These are phyloP conservation scores for Poa annua DNA, from an alignment of 176 grass and related monocot genomes.

Conservation along the genomic window DNA sequence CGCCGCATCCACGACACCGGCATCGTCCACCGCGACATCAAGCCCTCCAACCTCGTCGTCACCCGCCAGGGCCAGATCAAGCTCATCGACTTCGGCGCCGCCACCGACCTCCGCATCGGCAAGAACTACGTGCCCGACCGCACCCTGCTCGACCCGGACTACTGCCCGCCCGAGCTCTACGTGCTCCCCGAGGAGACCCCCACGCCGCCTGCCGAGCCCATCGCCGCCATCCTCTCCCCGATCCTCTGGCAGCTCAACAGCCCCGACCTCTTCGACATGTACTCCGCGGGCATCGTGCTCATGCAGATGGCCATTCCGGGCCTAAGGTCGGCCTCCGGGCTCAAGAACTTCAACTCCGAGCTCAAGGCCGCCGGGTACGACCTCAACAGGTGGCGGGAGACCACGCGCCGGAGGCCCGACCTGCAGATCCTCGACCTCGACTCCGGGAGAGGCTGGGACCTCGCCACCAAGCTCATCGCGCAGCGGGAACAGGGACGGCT, in stretches of 20 bases:
- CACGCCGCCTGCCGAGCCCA: constrained; percentile 71
- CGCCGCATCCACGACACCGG: constrained; percentile 87
- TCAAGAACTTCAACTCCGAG: constrained; percentile 95
- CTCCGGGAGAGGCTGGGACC: constrained; percentile 88
- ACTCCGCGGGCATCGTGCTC: constrained; percentile 90
- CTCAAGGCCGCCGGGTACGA: constrained; percentile 79
- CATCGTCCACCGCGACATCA: constrained; percentile 96
- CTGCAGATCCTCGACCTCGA: constrained; percentile 79
- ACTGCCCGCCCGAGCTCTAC: constrained; percentile 92
- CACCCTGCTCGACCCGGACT: constrained; percentile 81
- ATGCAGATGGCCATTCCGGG: constrained; percentile 94
- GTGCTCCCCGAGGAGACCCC: constrained; percentile 97
- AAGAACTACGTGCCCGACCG: constrained; percentile 93
- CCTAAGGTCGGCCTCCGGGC: constrained; percentile 59
- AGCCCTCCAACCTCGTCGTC: constrained; percentile 90
- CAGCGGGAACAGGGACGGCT: constrained; percentile 69
- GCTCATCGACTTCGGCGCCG: constrained; percentile 97
- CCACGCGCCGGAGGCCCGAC: constrained; percentile 61
- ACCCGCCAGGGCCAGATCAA: constrained; percentile 84
- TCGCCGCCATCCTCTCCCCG: constrained; percentile 93
- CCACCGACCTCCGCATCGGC: constrained; percentile 93
- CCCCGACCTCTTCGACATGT: constrained; percentile 97
- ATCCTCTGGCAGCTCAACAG: constrained; percentile 96
- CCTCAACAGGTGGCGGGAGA: constrained; percentile 78
- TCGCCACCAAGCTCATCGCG: constrained; percentile 89